Conservation (phyloP, 768 basidiomycete genomes). For the Lactarius evosmus region DNA sequence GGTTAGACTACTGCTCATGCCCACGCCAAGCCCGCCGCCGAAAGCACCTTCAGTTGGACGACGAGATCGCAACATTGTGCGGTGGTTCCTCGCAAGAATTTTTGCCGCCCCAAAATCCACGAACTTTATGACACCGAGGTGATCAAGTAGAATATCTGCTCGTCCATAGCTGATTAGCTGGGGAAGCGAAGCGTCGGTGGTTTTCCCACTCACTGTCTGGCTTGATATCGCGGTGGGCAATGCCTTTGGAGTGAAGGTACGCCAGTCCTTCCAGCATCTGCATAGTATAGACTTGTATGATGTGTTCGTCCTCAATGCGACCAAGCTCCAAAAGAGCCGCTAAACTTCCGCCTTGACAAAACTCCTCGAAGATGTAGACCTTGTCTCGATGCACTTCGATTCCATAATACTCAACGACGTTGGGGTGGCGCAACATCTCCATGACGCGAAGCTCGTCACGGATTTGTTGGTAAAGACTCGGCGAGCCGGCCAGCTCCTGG, state of each 20-base stretch:
- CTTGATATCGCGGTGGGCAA: conserved; percentile 96
- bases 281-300: conserved; percentile 92
- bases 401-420: conserved; percentile 98
- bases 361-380: conserved; percentile 99
- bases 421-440: conserved; percentile 97
- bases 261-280: conserved; percentile 94
- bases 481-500: conserved; percentile 85
- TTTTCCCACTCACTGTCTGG: conserved; percentile 81
- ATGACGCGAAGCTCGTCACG: conserved; percentile 95
- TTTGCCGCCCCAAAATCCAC: conserved; percentile 99
- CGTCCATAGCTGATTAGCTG: background rate
- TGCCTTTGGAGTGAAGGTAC: conserved; percentile 89
- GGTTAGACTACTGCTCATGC: conserved; percentile 81
- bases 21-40: conserved; percentile 34
- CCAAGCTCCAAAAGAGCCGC: conserved; percentile 88
- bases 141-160: conserved; percentile 90
- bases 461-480: conserved; percentile 88
- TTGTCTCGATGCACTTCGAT: conserved; percentile 99
- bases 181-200: background rate
- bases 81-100: conserved; percentile 86
- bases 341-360: conserved; percentile 93
- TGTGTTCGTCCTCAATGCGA: conserved; percentile 93
- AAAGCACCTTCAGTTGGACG: conserved; percentile 46
- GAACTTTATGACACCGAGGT: conserved; percentile 89
- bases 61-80: conserved; percentile 71